phyloP scores from a whole-genome alignment of 2,329 filamentous ascomycete genomes.

The Claviceps monticola region DNA sequence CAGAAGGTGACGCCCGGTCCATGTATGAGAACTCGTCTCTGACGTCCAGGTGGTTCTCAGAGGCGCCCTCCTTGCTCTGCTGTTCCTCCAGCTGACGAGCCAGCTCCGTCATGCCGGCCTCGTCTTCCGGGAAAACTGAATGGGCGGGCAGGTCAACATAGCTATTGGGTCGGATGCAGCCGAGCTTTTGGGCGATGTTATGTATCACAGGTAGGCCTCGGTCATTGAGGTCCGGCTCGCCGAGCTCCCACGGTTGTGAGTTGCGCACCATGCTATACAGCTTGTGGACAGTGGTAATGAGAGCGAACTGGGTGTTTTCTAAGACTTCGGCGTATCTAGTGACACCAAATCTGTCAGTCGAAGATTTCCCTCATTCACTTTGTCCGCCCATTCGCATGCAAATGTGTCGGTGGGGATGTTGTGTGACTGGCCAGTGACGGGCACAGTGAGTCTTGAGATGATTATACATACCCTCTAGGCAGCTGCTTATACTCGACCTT shows the following conservation, averaged over 20 bases:
- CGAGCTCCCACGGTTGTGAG: conserved; percentile 44
- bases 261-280: conserved; percentile 50
- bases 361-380: too few relatives aligned
- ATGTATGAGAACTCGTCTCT: conserved; percentile 9
- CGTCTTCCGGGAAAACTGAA: conserved; percentile 47
- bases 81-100: conserved; percentile 38
- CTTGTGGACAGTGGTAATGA: conserved; percentile 52
- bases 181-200: conserved; percentile 49
- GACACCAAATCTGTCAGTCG: not conserved
- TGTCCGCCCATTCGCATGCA: too few relatives aligned
- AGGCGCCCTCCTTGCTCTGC: conserved; percentile 26
- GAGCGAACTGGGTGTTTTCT: conserved; percentile 50
- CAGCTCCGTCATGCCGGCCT: conserved; percentile 41
- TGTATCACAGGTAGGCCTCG: conserved; percentile 49
- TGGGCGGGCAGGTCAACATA: conserved; percentile 45
- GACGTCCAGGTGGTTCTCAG: conserved; percentile 16
- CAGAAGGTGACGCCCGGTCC: conserved; percentile 38
- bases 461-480: conserved; percentile 38
- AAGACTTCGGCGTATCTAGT: conserved; percentile 48
- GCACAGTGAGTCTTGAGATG: not conserved
- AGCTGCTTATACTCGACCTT: conserved; percentile 58
- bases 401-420: too few relatives aligned
- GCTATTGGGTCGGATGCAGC: conserved; percentile 48
- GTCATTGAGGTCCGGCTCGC: conserved; percentile 50
- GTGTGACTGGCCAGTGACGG: too few relatives aligned